Percentiles rank a stretch among this genome's conserved stretches.
Conservation (phyloP, 169 alveolate species). For the Plasmodium vinckei region DNA sequence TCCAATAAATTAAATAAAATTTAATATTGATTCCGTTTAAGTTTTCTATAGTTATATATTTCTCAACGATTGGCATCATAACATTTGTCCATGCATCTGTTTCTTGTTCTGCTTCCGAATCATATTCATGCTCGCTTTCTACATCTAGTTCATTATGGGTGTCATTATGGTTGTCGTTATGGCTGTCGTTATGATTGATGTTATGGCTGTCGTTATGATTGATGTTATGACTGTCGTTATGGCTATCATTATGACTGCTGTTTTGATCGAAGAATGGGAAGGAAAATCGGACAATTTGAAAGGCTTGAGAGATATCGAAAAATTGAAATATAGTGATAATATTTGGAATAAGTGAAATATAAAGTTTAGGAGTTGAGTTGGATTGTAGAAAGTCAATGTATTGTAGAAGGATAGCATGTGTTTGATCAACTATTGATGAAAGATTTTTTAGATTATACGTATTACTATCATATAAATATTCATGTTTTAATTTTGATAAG, state of each 20-base stretch:
- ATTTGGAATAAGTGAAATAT: conserved; percentile 27
- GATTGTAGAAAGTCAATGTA: conserved; percentile 36
- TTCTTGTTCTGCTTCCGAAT: neutral
- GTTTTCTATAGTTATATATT: conserved; percentile 31
- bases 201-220: neutral
- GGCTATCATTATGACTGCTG: neutral
- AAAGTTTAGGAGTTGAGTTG: conserved; percentile 23
- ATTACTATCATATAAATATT: conserved; percentile 65
- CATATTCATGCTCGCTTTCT: neutral
- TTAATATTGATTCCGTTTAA: conserved; percentile 54
- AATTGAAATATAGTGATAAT: conserved; percentile 18
- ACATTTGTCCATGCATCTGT: conserved; percentile 21
- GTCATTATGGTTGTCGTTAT: neutral
- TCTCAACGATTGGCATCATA: conserved; percentile 20
- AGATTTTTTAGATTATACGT: conserved; percentile 46
- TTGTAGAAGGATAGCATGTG: conserved; percentile 39
- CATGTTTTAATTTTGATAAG: conserved; percentile 50
- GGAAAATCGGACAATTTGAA: conserved; percentile 32
- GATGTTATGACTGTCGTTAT: neutral
- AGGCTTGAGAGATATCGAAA: conserved; percentile 50
- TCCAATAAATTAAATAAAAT: conserved; percentile 53
- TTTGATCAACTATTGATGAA: conserved; percentile 30
- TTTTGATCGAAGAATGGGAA: conserved; percentile 33
- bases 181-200: neutral
- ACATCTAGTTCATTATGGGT: neutral